phyloP scores from a whole-genome alignment of 257 asterid species.

The Forsythia viridissima region DNA sequence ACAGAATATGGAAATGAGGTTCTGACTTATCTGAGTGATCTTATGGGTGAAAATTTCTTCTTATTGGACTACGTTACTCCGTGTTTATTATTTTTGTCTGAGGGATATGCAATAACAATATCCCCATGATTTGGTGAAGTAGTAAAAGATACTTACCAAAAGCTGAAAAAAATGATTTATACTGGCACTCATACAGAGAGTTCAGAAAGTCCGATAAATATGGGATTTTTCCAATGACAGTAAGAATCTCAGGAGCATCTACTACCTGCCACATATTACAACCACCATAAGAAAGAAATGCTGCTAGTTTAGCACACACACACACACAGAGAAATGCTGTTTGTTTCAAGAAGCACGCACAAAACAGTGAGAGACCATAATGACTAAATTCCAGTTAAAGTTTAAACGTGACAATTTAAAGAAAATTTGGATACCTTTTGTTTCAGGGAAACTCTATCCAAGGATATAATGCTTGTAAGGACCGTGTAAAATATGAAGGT shows the following conservation, averaged over 20 bases:
- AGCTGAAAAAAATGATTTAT: conserved; percentile 78
- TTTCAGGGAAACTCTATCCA: conserved; percentile 87
- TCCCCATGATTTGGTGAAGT: not conserved
- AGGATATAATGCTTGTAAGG: conserved; percentile 83
- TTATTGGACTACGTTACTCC: not conserved
- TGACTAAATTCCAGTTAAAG: not conserved
- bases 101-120: not conserved
- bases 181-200: conserved; percentile 80
- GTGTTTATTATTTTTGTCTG: not conserved
- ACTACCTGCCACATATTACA: conserved; percentile 66
- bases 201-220: conserved; percentile 73
- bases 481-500: conserved; percentile 86
- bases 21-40: not conserved
- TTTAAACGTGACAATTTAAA: not conserved
- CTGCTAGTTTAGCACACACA: not conserved
- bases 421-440: conserved; percentile 61
- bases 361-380: not conserved
- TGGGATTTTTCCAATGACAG: conserved; percentile 81
- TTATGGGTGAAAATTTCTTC: not conserved
- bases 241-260: conserved; percentile 92
- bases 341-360: not conserved
- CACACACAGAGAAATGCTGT: not conserved
- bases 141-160: conserved; percentile 54
- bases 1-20: conserved; percentile 1
- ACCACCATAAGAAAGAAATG: conserved; percentile 13